Evolutionary conservation across 108 stramenopile genomes (phyloP).

Genomic region (Pseudonitzschia multistriata): DNA sequence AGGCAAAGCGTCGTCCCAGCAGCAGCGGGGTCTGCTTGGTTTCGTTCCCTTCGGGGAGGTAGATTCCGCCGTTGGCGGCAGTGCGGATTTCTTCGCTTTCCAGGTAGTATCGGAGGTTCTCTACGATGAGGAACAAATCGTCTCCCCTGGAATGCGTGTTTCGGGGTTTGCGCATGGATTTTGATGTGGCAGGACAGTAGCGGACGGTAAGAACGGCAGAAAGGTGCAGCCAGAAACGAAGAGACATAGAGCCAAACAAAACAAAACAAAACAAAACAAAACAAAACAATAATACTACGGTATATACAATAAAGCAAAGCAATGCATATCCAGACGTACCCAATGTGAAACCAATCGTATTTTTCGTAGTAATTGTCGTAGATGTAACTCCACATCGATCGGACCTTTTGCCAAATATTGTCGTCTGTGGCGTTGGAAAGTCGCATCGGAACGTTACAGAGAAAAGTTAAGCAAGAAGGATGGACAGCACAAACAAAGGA

Average conservation of each 20-base stretch:
- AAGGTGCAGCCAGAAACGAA: too few species aligned
- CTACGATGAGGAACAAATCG: conserved; percentile 89
- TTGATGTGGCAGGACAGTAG: too few species aligned
- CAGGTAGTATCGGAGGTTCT: conserved; percentile 88
- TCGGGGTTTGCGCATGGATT: background rate
- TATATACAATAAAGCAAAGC: background rate
- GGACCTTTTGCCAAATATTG: conserved; percentile 98
- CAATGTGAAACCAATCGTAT: conserved; percentile 74
- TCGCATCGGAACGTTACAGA: too few species aligned
- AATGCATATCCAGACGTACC: background rate
- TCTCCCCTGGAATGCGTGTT: conserved; percentile 53
- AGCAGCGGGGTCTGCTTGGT: conserved; percentile 75
- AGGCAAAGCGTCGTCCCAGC: conserved; percentile 86
- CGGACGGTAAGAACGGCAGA: too few species aligned
- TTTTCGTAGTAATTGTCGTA: conserved; percentile 86
- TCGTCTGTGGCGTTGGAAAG: conserved; percentile 52
- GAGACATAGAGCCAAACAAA: too few species aligned
- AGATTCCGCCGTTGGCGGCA: conserved; percentile 79
- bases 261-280: background rate
- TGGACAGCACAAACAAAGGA: too few species aligned
- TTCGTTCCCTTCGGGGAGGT: conserved; percentile 70
- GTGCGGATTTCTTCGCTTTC: conserved; percentile 80
- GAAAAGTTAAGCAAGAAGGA: background rate
- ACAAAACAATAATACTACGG: too few species aligned
- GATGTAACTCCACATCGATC: conserved; percentile 94